Evolutionary conservation across 495 filamentous ascomycete genomes (phyloP), one percentile per base, ranked within the genome.

Genomic region (Aspergillus nanangensis): DNA sequence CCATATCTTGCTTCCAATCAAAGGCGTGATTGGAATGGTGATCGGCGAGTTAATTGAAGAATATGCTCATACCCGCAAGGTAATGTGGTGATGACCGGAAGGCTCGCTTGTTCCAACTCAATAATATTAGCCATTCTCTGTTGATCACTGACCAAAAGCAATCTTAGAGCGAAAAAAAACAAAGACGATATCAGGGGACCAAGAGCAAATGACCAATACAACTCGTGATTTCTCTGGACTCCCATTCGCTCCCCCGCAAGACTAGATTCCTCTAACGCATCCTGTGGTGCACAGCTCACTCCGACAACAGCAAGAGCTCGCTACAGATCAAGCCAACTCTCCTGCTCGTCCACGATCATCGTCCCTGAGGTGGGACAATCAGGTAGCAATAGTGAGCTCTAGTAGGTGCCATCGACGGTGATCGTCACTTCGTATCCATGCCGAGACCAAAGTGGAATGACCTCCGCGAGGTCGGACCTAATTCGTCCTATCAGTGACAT

Each of bases 401-500:
- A 19, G 33, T 14, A 21, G 15, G 18, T 17, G 24, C 25, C 38
- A 47, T 40, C 42, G 25, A 41, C 31, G 41, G 27, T 29, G 42
- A 45, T 54, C 42, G 25, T 41, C 41, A 46, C 38, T 38, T 48
- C 47, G 35, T 37, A 50, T 44, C 45, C 38, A 35, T 27, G 7
- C 27, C 10, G 25, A 25, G 37, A 45, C 49, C 18, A 56, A 61
- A 56, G 35, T 22, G 48, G 53, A 40, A 58, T 49, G 9, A 51
- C 9, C 50, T 47, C 53, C 47, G 46, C 33, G 23, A 38, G 31
- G 18, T 21, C 38, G 45, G 45, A 49, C 33, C 24, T 27, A 14
- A 51, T 44, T 37, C 43, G 23, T 49, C 37, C 33, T 20, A 25
- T 27, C 32, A 51, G 38, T 54, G 48, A 51, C 49, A 48, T 53